phyloP scores from a whole-genome alignment of 2,329 filamentous ascomycete species.

The Bimuria novae-zelandiae region DNA sequence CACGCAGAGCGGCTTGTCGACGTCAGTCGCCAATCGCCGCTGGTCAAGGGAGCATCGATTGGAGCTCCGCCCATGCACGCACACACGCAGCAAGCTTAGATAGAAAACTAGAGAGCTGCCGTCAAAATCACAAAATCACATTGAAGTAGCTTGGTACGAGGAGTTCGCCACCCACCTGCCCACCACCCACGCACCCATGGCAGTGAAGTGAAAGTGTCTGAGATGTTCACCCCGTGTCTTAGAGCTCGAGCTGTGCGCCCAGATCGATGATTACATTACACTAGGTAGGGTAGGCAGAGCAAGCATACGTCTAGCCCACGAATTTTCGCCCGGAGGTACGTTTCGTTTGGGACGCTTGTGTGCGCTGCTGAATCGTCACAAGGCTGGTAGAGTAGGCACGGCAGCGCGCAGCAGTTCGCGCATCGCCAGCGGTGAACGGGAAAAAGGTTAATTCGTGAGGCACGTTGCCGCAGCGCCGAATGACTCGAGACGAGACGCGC shows the following conservation, averaged over 20 bases:
- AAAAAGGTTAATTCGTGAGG: neutral
- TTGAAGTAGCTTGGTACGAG: neutral
- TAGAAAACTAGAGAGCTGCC: slow-evolving; percentile 16
- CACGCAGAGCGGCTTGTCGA: neutral
- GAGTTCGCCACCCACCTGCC: neutral
- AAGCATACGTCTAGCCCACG: neutral
- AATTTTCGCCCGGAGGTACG: neutral
- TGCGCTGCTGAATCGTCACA: no score
- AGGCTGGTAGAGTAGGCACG: no score
- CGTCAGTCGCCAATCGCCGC: neutral
- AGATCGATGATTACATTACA: no score
- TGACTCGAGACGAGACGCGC: slow-evolving; percentile 4
- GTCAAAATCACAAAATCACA: slow-evolving; percentile 16
- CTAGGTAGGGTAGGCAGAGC: neutral
- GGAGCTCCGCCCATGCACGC: no score
- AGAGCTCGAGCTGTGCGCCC: slow-evolving; percentile 3
- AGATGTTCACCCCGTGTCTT: neutral
- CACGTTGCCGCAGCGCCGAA: neutral
- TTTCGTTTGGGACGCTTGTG: neutral
- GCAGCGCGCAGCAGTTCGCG: no score
- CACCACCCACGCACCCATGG: neutral
- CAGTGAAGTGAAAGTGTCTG: neutral
- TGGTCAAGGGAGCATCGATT: no score
- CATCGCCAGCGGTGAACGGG: no score
- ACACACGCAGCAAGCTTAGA: slow-evolving; percentile 12